Conservation (phyloP, 257 asterid genomes). For the Forsythia viridissima region DNA sequence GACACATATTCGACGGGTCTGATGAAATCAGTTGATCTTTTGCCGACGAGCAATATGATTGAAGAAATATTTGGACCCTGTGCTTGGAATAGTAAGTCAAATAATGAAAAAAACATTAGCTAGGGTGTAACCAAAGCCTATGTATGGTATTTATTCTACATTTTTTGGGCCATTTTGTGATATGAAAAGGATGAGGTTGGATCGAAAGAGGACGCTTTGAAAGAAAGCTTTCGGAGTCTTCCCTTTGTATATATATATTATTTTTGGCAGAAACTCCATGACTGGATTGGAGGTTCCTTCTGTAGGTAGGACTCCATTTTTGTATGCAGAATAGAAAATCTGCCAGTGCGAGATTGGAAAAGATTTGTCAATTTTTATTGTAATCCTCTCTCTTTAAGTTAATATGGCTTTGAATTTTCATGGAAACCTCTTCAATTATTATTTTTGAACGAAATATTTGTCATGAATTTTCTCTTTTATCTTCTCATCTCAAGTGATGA, state of each 20-base stretch:
- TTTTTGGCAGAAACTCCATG: background rate
- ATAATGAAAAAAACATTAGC: background rate
- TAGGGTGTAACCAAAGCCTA: background rate
- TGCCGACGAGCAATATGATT: constrained; percentile 42
- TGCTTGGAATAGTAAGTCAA: constrained; percentile 21
- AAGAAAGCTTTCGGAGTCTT: background rate
- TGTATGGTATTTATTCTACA: background rate
- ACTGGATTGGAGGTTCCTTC: background rate
- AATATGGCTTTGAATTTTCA: background rate
- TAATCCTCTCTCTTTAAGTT: background rate
- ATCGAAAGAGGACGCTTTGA: background rate
- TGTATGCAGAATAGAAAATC: background rate
- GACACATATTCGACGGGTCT: constrained; percentile 19
- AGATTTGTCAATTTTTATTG: background rate
- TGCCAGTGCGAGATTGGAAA: background rate
- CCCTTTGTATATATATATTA: background rate
- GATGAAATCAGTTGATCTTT: constrained; percentile 22
- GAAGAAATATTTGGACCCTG: constrained; percentile 42
- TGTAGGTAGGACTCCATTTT: background rate
- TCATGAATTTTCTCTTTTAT: background rate
- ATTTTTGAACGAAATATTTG: background rate
- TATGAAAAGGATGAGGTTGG: background rate
- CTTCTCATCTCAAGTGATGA: no score
- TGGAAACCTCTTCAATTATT: background rate
- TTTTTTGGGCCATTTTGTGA: background rate